Percentiles rank a stretch among this genome's conserved stretches.
These are phyloP conservation scores for Candida suzukii DNA, from an alignment of 805 yeast species.

Conservation along the genomic window DNA sequence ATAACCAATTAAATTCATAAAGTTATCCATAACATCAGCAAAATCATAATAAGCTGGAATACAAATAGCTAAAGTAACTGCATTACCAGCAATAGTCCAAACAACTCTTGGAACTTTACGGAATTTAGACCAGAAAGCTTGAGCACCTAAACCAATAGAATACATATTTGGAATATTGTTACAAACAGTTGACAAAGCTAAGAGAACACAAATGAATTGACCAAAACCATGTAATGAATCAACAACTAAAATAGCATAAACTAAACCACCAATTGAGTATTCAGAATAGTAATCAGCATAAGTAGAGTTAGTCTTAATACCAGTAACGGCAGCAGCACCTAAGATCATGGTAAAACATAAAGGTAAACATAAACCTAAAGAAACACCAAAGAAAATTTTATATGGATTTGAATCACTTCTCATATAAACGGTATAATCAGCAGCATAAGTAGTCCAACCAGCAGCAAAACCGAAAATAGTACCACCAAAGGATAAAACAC, in stretches of 20 bases:
- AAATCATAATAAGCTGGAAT: constrained; percentile 83
- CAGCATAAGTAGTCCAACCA: constrained; percentile 91
- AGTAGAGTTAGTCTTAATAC: constrained; percentile 37
- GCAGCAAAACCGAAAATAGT: constrained; percentile 82
- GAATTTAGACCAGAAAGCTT: constrained; percentile 73
- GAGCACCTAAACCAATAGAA: constrained; percentile 82
- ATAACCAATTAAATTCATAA: constrained; percentile 89
- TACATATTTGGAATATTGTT: constrained; percentile 93
- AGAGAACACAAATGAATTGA: constrained; percentile 76
- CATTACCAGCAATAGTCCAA: constrained; percentile 77
- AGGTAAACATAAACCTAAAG: constrained; percentile 60
- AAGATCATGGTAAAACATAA: constrained; percentile 65
- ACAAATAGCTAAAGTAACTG: constrained; percentile 73
- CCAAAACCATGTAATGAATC: constrained; percentile 86
- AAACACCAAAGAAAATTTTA: constrained; percentile 58
- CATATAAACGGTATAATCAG: constrained; percentile 89
- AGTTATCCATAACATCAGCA: constrained; percentile 66
- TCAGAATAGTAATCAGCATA: constrained; percentile 46
- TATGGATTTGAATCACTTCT: constrained; percentile 52
- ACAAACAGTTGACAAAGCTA: constrained; percentile 82
- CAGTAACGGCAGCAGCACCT: constrained; percentile 84
- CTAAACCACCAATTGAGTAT: constrained; percentile 73
- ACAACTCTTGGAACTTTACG: constrained; percentile 70
- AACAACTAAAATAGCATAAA: constrained; percentile 69
- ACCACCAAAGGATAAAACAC: constrained; percentile 76